Conservation (phyloP, 2,329 filamentous ascomycete species). For the Plenodomus tracheiphilus region DNA sequence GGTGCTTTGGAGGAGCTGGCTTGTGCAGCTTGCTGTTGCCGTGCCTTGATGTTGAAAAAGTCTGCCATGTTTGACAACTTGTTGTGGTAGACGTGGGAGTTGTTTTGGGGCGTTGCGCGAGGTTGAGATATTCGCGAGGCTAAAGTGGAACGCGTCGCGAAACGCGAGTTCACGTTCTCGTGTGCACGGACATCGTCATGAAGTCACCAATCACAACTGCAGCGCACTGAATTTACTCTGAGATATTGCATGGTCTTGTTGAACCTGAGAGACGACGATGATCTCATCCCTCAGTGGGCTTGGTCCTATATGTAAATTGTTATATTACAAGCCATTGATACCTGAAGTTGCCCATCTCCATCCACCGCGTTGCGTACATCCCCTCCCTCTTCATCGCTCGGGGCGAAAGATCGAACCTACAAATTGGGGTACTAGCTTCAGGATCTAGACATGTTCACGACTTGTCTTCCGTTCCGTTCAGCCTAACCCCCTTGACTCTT, state of each 20-base stretch:
- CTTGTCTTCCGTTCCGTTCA: conserved; percentile 40
- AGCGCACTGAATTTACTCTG: neutral
- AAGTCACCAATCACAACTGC: conserved; percentile 18
- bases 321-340: conserved; percentile 4
- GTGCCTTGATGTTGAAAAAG: conserved; percentile 95
- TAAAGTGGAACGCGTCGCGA: conserved; percentile 40
- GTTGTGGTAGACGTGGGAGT: conserved; percentile 1
- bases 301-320: too few relatives aligned
- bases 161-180: conserved; percentile 36
- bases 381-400: conserved; percentile 10
- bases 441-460: conserved; percentile 12
- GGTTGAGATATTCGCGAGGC: conserved; percentile 3
- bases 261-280: neutral
- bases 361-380: conserved; percentile 2
- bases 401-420: conserved; percentile 17
- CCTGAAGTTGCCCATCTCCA: conserved; percentile 2
- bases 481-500: conserved; percentile 65
- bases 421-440: conserved; percentile 18
- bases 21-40: conserved; percentile 72
- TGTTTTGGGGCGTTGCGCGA: neutral
- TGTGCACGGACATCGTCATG: conserved; percentile 18
- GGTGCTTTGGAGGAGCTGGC: conserved; percentile 70
- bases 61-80: conserved; percentile 66
- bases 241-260: neutral
- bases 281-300: neutral